Percentiles rank a stretch among this genome's conserved stretches.
Evolutionary conservation across 345 rosid genomes (phyloP).

Genomic region (Populus davidiana): DNA sequence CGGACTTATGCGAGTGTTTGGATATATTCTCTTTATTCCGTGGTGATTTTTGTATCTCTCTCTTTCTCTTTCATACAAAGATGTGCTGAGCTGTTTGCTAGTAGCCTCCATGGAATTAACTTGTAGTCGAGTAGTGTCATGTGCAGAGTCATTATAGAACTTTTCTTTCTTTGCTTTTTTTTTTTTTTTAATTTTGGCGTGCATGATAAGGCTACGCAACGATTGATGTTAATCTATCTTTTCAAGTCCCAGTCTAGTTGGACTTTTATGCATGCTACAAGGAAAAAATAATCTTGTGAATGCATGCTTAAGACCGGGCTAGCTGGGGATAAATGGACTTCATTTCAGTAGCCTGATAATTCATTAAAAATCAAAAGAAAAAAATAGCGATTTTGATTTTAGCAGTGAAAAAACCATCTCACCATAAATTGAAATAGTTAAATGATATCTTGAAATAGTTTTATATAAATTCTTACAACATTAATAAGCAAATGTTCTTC

Average conservation of each 20-base stretch:
- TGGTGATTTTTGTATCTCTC: background rate
- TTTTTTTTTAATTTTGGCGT: background rate
- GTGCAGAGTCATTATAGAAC: background rate
- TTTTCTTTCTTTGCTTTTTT: background rate
- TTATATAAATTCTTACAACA: too few species aligned
- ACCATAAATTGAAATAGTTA: too few species aligned
- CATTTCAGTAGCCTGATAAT: too few species aligned
- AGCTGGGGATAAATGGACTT: too few species aligned
- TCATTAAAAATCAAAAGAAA: too few species aligned
- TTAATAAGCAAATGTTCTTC: background rate
- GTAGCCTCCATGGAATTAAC: background rate
- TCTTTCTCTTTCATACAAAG: background rate
- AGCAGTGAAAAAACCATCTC: too few species aligned
- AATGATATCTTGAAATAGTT: too few species aligned
- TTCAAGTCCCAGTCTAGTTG: background rate
- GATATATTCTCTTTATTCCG: background rate
- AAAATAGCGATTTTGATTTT: too few species aligned
- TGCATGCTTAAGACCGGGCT: too few species aligned
- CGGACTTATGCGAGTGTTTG: background rate
- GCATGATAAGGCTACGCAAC: background rate
- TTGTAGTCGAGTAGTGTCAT: background rate
- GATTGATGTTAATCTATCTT: background rate
- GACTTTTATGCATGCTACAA: too few species aligned
- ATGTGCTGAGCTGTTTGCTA: background rate
- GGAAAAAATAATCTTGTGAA: too few species aligned